Evolutionary conservation across 495 filamentous ascomycete species (phyloP).

Genomic region (Parathielavia hyrcaniae): DNA sequence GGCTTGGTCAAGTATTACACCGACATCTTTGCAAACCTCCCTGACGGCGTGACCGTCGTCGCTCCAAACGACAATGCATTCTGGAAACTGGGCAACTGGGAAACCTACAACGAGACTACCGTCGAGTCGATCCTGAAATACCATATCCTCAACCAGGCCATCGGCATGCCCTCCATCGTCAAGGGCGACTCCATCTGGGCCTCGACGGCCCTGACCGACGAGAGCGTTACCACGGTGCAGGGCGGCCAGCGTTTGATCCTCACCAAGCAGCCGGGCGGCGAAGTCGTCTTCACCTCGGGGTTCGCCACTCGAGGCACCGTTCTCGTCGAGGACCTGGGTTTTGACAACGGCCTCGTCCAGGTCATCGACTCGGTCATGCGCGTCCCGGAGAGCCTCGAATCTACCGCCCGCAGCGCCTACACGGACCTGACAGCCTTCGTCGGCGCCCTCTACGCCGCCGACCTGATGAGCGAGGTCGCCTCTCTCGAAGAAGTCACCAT

Average conservation of each 20-base stretch:
- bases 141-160: slow-evolving; percentile 19
- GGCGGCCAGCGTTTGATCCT: slow-evolving; percentile 29
- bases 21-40: slow-evolving; percentile 17
- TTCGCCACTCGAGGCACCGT: slow-evolving; percentile 28
- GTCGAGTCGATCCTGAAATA: slow-evolving; percentile 22
- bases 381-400: slow-evolving; percentile 24
- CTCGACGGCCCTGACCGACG: slow-evolving; percentile 41
- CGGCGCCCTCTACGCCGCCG: slow-evolving; percentile 33
- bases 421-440: slow-evolving; percentile 30
- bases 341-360: slow-evolving; percentile 27
- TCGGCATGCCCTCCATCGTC: slow-evolving; percentile 18
- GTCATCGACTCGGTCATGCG: slow-evolving; percentile 31
- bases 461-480: slow-evolving; percentile 26
- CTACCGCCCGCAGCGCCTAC: slow-evolving; percentile 25
- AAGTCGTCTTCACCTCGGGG: slow-evolving; percentile 30
- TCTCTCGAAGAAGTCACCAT: slow-evolving; percentile 31
- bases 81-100: slow-evolving; percentile 21
- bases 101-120: slow-evolving; percentile 2
- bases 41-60: slow-evolving; percentile 16
- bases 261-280: slow-evolving; percentile 26
- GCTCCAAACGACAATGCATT: slow-evolving; percentile 30
- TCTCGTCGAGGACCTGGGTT: slow-evolving; percentile 23
- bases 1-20: slow-evolving; percentile 17
- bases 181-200: slow-evolving; percentile 37
- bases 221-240: slow-evolving; percentile 21